Percentiles rank a stretch among this genome's conserved stretches.
Evolutionary conservation across 257 asterid genomes (phyloP).

Genomic region (Nicotiana knightiana): DNA sequence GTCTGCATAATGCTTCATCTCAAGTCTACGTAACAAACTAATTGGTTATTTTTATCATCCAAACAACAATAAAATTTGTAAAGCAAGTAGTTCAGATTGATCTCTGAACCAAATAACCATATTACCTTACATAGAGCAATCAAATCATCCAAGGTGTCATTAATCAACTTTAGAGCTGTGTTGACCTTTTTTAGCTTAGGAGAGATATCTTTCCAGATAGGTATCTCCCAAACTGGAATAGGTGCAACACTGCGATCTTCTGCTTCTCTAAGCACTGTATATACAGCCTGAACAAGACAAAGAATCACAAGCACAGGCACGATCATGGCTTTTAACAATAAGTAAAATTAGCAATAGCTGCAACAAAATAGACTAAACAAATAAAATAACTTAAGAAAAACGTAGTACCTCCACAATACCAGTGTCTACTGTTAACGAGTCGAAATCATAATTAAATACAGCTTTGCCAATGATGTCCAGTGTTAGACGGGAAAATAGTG

Average conservation of each 20-base stretch:
- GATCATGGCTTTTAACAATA: background rate
- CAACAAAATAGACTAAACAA: background rate
- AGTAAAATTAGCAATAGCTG: background rate
- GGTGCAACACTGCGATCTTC: slow-evolving; percentile 93
- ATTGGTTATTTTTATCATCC: background rate
- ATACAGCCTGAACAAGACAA: slow-evolving; percentile 75
- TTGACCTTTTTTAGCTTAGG: slow-evolving; percentile 85
- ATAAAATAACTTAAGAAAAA: slow-evolving; percentile 9
- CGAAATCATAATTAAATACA: slow-evolving; percentile 91
- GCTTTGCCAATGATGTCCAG: slow-evolving; percentile 97
- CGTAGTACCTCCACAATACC: slow-evolving; percentile 80
- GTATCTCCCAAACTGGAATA: slow-evolving; percentile 96
- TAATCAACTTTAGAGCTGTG: slow-evolving; percentile 74
- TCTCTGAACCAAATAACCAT: slow-evolving; percentile 6
- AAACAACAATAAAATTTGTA: background rate
- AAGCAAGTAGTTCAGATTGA: background rate
- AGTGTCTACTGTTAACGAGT: slow-evolving; percentile 76
- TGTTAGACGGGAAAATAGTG: slow-evolving; percentile 94
- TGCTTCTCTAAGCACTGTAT: slow-evolving; percentile 87
- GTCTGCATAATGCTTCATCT: background rate
- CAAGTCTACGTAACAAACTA: background rate
- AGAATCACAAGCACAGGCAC: slow-evolving; percentile 3
- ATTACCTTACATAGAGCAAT: slow-evolving; percentile 91
- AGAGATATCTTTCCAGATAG: slow-evolving; percentile 95
- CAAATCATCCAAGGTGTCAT: slow-evolving; percentile 67